These are phyloP conservation scores for Penicillium sp. DNA, from an alignment of 2,329 filamentous ascomycete species.

Conservation along the genomic window DNA sequence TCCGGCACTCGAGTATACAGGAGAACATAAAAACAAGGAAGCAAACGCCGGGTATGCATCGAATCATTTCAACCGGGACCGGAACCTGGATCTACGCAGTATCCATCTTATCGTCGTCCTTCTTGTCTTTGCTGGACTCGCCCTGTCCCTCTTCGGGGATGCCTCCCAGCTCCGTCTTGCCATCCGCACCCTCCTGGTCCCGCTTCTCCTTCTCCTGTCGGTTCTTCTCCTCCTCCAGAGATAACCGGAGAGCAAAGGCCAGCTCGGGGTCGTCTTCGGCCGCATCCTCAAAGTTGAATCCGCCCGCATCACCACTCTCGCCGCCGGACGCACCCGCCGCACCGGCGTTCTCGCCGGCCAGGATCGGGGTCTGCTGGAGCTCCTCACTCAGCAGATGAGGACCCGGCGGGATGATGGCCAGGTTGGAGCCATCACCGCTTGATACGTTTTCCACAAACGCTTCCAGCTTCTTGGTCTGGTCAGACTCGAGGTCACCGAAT, in stretches of 20 bases:
- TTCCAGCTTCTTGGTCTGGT: conserved; percentile 85
- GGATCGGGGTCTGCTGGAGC: conserved; percentile 84
- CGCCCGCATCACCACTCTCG: conserved; percentile 60
- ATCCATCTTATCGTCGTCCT: conserved; percentile 83
- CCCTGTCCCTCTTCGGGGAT: conserved; percentile 79
- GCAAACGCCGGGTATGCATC: conserved; percentile 46
- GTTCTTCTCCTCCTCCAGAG: conserved; percentile 96
- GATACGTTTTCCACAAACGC: conserved; percentile 94
- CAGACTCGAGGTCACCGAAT: conserved; percentile 90
- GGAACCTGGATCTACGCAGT: conserved; percentile 63
- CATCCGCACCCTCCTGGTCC: conserved; percentile 71
- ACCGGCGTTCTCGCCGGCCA: conserved; percentile 78
- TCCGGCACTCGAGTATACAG: conserved; percentile 24
- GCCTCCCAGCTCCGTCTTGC: conserved; percentile 76
- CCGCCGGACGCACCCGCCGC: conserved; percentile 49
- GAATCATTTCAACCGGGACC: conserved; percentile 30
- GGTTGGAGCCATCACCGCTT: conserved; percentile 84
- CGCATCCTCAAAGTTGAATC: conserved; percentile 79
- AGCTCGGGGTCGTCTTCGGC: conserved; percentile 84
- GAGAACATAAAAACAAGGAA: conserved; percentile 21
- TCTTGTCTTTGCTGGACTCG: conserved; percentile 64
- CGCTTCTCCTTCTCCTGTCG: conserved; percentile 84
- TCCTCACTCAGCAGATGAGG: conserved; percentile 91
- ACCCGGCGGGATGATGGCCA: conserved; percentile 88
- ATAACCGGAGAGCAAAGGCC: conserved; percentile 93